These are phyloP conservation scores for Diospyros lotus DNA, from an alignment of 148 eudicot genomes.

Conservation along the genomic window DNA sequence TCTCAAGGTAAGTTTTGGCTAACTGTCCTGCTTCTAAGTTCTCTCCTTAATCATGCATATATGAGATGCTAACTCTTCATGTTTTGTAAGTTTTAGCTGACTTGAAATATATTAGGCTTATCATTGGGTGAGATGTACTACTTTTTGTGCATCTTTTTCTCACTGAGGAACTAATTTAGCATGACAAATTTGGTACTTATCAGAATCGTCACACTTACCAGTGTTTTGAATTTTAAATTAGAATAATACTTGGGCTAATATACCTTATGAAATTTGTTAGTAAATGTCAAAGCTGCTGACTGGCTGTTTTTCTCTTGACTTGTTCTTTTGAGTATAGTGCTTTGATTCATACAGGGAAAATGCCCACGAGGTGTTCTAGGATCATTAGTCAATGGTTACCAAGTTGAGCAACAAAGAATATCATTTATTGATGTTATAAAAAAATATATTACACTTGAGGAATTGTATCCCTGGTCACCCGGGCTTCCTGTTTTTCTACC, in stretches of 20 bases:
- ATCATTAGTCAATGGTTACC: neutral
- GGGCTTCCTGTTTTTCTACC: neutral
- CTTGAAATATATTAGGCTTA: neutral
- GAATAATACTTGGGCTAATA: neutral
- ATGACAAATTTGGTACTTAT: neutral
- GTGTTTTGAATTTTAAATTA: neutral
- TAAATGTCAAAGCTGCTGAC: neutral
- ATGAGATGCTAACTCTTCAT: neutral
- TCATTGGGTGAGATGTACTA: neutral
- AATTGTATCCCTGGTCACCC: neutral
- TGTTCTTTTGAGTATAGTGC: no score
- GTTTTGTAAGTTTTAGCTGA: neutral
- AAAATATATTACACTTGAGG: neutral
- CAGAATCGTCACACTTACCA: neutral
- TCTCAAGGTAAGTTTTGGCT: slow-evolving; percentile 55
- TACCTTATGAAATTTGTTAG: neutral
- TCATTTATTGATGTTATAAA: neutral
- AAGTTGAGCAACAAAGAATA: neutral
- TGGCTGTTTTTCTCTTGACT: neutral
- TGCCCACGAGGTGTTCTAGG: neutral
- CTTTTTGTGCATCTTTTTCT: neutral
- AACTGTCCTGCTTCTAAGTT: neutral
- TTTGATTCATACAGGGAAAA: neutral
- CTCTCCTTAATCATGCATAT: neutral
- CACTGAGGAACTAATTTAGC: neutral